Evolutionary conservation across 331 rosid genomes (phyloP).

Genomic region (Rosa hybrid): DNA sequence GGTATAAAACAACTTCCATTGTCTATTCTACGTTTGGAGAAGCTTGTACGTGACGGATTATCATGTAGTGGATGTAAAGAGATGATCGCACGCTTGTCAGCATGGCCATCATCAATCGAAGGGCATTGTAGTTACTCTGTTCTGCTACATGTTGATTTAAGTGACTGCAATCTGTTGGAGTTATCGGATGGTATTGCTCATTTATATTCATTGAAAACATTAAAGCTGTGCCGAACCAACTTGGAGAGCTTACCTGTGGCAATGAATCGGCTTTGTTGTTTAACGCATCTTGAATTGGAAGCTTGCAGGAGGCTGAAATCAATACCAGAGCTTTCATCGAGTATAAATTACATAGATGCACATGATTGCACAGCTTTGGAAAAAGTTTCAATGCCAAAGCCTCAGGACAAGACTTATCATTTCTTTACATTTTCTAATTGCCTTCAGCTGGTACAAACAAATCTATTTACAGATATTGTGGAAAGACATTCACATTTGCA

Average conservation of each 20-base stretch:
- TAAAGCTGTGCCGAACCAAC: not conserved
- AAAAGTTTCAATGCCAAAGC: not conserved
- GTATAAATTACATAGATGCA: not conserved
- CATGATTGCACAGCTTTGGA: not conserved
- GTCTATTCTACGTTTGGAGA: rapidly evolving
- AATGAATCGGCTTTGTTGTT: not conserved
- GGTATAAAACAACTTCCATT: too few relatives aligned
- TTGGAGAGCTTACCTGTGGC: not conserved
- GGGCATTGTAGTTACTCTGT: not conserved
- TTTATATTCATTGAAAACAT: not conserved
- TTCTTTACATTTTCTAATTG: not conserved
- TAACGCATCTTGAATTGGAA: not conserved
- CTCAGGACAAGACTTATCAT: rapidly evolving
- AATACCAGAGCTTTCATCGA: not conserved
- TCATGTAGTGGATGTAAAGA: too few relatives aligned
- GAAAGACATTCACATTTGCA: not conserved
- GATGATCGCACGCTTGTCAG: too few relatives aligned
- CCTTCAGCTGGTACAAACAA: not conserved
- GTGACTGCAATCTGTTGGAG: not conserved
- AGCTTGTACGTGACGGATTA: not conserved
- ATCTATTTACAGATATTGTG: not conserved
- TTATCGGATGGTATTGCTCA: not conserved
- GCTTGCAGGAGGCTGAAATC: not conserved
- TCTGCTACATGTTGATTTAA: too few relatives aligned
- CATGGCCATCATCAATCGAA: not conserved